phyloP scores from a whole-genome alignment of 495 filamentous ascomycete species.

The Amniculicola lignicola region DNA sequence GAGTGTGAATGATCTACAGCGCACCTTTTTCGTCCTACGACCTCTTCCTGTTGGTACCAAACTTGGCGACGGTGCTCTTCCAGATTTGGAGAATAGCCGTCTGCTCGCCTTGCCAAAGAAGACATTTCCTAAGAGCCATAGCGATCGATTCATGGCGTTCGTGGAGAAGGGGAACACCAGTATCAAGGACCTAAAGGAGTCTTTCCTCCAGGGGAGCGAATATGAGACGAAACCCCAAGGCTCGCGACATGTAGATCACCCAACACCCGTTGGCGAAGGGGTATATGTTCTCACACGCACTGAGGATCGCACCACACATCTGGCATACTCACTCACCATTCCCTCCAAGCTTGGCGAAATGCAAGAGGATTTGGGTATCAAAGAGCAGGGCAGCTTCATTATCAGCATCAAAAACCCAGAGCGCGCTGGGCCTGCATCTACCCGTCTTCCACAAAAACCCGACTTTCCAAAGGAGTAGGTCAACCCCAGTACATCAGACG shows the following conservation, averaged over 20 bases:
- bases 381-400: constrained; percentile 70
- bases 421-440: constrained; percentile 59
- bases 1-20: constrained; percentile 67
- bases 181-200: constrained; percentile 68
- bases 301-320: constrained; percentile 61
- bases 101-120: constrained; percentile 85
- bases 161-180: constrained; percentile 72
- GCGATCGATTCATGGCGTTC: constrained; percentile 76
- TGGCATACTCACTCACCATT: constrained; percentile 81
- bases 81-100: constrained; percentile 63
- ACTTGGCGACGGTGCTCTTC: constrained; percentile 60
- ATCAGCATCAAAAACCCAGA: constrained; percentile 79
- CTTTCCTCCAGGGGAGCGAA: constrained; percentile 61
- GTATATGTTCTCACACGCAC: constrained; percentile 80
- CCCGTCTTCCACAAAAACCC: constrained; percentile 60
- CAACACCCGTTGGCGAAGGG: constrained; percentile 75
- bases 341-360: constrained; percentile 67
- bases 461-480: constrained; percentile 73
- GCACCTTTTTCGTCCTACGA: constrained; percentile 78
- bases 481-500: not conserved
- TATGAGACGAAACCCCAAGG: constrained; percentile 78
- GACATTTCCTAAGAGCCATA: constrained; percentile 66
- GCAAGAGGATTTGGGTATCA: constrained; percentile 73
- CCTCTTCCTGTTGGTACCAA: constrained; percentile 69
- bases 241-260: constrained; percentile 65